Evolutionary conservation across 352 stramenopile species (phyloP).

Genomic region (Blastocystis sp.): DNA sequence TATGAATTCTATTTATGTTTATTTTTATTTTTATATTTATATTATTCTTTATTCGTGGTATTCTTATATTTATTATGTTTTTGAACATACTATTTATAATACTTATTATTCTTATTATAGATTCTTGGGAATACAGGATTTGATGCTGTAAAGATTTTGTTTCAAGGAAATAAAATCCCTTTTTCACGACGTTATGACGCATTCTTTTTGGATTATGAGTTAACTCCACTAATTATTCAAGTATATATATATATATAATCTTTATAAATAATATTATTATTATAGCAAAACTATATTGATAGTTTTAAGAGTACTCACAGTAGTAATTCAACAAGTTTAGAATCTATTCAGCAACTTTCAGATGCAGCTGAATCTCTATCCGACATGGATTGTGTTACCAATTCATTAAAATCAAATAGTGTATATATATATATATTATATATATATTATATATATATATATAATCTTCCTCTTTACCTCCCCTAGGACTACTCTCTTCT

Average conservation of each 20-base stretch:
- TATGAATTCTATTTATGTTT: neutral
- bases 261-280: constrained; percentile 38
- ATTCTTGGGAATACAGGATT: constrained; percentile 76
- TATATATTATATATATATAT: too few species aligned
- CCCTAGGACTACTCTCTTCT: constrained; percentile 79
- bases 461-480: too few species aligned
- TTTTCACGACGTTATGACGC: constrained; percentile 72
- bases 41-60: neutral
- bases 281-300: constrained; percentile 56
- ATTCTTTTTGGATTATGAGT: constrained; percentile 94
- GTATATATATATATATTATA: constrained; percentile 45
- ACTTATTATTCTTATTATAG: constrained; percentile 12
- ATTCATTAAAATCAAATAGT: constrained; percentile 47
- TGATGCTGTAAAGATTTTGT: constrained; percentile 65
- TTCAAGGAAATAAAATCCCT: constrained; percentile 42
- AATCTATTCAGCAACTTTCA: constrained; percentile 60
- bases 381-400: constrained; percentile 64
- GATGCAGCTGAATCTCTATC: constrained; percentile 59
- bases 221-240: constrained; percentile 83
- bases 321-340: constrained; percentile 49
- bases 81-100: too few species aligned
- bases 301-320: constrained; percentile 53
- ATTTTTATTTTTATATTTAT: neutral
- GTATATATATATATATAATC: too few species aligned
- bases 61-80: constrained; percentile 2